Percentiles rank a stretch among this genome's conserved stretches.
These are phyloP conservation scores for Emmonsiellopsis sp. DNA, from an alignment of 2,329 filamentous ascomycete species.

Conservation along the genomic window DNA sequence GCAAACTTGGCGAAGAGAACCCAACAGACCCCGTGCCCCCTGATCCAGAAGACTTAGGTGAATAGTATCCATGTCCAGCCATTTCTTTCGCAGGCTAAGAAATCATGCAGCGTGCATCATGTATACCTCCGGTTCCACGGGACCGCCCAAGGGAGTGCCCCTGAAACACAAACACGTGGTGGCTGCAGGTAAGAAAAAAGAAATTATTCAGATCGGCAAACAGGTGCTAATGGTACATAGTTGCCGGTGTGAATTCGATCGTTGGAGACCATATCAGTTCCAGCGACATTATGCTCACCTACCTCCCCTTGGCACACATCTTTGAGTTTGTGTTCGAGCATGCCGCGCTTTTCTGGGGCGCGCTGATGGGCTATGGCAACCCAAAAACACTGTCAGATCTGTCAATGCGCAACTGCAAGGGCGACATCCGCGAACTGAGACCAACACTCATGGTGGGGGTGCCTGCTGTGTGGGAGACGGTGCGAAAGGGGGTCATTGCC, in stretches of 20 bases:
- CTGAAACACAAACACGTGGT: slow-evolving; percentile 71
- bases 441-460: slow-evolving; percentile 89
- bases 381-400: slow-evolving; percentile 76
- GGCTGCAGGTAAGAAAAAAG: slow-evolving; percentile 53
- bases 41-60: slow-evolving; percentile 62
- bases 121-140: slow-evolving; percentile 75
- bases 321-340: slow-evolving; percentile 95
- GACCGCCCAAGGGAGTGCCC: slow-evolving; percentile 72
- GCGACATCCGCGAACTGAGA: slow-evolving; percentile 83
- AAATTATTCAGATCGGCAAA: slow-evolving; percentile 7
- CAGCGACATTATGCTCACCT: slow-evolving; percentile 72
- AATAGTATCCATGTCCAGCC: slow-evolving; percentile 22
- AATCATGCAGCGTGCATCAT: slow-evolving; percentile 31
- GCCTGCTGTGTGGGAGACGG: slow-evolving; percentile 91
- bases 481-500: slow-evolving; percentile 81
- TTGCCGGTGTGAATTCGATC: slow-evolving; percentile 70
- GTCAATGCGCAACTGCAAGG: slow-evolving; percentile 78
- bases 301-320: slow-evolving; percentile 89
- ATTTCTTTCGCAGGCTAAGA: no score
- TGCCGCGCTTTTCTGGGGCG: slow-evolving; percentile 76
- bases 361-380: slow-evolving; percentile 78
- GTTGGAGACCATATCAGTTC: slow-evolving; percentile 69
- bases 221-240: slow-evolving; percentile 25
- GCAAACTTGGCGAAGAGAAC: slow-evolving; percentile 55
- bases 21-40: slow-evolving; percentile 61